Conservation (phyloP, 2,329 filamentous ascomycete genomes). For the Gnomoniopsis smithogilvyi region DNA sequence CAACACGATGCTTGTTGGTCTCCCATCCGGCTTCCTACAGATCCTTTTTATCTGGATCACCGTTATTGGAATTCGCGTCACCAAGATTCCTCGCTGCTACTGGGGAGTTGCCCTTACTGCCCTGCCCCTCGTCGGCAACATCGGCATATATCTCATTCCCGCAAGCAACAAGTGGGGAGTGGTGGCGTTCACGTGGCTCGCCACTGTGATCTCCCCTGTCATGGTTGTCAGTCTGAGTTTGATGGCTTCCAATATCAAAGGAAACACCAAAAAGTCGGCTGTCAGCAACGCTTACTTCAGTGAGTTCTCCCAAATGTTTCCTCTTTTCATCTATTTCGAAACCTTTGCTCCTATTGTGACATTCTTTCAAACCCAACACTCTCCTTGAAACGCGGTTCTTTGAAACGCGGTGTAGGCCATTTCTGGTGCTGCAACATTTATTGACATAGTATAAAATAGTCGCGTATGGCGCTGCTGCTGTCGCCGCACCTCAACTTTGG, state of each 20-base stretch:
- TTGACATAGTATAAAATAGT: neutral
- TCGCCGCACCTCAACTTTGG: constrained; percentile 24
- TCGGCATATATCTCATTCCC: constrained; percentile 20
- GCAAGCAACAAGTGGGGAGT: constrained; percentile 22
- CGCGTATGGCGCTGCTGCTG: constrained; percentile 25
- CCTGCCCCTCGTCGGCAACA: constrained; percentile 12
- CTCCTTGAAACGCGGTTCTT: too few species aligned
- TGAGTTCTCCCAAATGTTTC: too few species aligned
- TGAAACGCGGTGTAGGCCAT: too few species aligned
- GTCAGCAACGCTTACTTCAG: constrained; percentile 25
- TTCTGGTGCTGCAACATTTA: too few species aligned
- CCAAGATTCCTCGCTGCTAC: constrained; percentile 12
- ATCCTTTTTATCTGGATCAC: constrained; percentile 1
- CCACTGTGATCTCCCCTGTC: constrained; percentile 15
- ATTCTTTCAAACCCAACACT: too few species aligned
- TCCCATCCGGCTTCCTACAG: constrained; percentile 12
- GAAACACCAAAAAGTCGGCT: constrained; percentile 27
- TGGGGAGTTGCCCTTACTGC: constrained; percentile 19
- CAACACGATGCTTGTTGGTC: constrained; percentile 18
- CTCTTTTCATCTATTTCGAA: too few species aligned
- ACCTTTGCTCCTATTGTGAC: too few species aligned
- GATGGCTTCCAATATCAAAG: constrained; percentile 28
- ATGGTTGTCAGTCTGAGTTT: constrained; percentile 21
- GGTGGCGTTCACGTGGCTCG: constrained; percentile 25
- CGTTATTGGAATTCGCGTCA: neutral